These are phyloP conservation scores for Glycine tomentella DNA, from an alignment of 306 rosid species.

Conservation along the genomic window DNA sequence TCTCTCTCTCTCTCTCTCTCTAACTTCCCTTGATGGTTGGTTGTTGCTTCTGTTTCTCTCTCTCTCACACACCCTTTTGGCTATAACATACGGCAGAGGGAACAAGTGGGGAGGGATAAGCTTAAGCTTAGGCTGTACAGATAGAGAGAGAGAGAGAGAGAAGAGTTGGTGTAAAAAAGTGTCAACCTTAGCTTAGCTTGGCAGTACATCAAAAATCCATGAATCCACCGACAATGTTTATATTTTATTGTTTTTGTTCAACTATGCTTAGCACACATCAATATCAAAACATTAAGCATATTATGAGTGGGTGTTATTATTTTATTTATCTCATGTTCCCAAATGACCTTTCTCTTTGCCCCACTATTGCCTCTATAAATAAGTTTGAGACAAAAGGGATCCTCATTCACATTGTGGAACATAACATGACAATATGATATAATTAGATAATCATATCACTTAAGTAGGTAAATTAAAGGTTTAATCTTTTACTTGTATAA, in stretches of 20 bases:
- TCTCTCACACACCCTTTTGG: background rate
- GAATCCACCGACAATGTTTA: conserved; percentile 69
- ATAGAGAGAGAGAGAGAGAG: conserved; percentile 38
- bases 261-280: conserved; percentile 6
- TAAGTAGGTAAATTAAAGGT: too few relatives aligned
- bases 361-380: conserved; percentile 28
- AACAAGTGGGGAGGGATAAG: conserved; percentile 53
- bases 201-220: conserved; percentile 52
- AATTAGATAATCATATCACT: background rate
- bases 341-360: background rate
- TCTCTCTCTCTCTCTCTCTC: background rate
- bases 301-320: conserved; percentile 39
- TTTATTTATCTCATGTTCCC: conserved; percentile 15
- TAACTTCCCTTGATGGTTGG: background rate
- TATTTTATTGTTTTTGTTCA: conserved; percentile 27
- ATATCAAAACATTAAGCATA: conserved; percentile 31
- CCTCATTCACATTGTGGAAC: conserved; percentile 27
- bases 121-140: conserved; percentile 17
- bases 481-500: too few relatives aligned
- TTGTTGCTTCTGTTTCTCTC: conserved; percentile 15
- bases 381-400: conserved; percentile 7
- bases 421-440: background rate
- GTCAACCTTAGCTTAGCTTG: conserved; percentile 59
- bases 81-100: conserved; percentile 43
- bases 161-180: conserved; percentile 42